These are phyloP conservation scores for Trichoderma sp. DNA, from an alignment of 2,329 filamentous ascomycete species.

Conservation along the genomic window DNA sequence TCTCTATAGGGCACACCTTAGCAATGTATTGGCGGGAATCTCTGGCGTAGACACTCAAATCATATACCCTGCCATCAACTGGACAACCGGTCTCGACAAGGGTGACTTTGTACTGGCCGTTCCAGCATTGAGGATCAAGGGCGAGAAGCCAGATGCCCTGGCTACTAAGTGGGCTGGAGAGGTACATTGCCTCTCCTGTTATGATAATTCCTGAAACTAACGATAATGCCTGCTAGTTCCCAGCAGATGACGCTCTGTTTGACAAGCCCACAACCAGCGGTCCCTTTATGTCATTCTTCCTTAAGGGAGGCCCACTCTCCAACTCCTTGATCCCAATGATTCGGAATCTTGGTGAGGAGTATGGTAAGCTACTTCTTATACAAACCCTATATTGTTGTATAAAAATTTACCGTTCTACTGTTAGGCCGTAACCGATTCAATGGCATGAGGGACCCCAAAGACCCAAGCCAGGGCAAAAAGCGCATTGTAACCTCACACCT, in stretches of 20 bases:
- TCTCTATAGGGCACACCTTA: conserved; percentile 74
- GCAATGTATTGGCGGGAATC: conserved; percentile 62
- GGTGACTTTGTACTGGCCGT: conserved; percentile 77
- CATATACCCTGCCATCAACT: conserved; percentile 72
- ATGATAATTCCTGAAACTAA: neutral
- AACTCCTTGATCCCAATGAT: conserved; percentile 67
- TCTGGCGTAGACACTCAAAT: conserved; percentile 67
- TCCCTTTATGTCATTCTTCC: conserved; percentile 75
- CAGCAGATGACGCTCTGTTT: conserved; percentile 69
- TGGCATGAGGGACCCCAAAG: conserved; percentile 58
- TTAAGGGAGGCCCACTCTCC: conserved; percentile 65
- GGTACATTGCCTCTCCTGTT: conserved; percentile 37
- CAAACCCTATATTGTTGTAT: neutral
- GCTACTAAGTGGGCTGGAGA: conserved; percentile 60
- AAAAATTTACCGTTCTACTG: neutral
- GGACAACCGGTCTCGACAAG: conserved; percentile 76
- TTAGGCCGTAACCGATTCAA: conserved; percentile 34
- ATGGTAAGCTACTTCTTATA: conserved; percentile 25
- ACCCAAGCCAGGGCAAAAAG: conserved; percentile 61
- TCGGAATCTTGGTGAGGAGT: conserved; percentile 57
- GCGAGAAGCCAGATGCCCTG: conserved; percentile 61
- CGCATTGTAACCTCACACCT: conserved; percentile 40
- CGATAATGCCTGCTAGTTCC: conserved; percentile 51
- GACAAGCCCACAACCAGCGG: conserved; percentile 65
- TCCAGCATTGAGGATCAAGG: conserved; percentile 75